Evolutionary conservation across 1,284 basidiomycete genomes (phyloP).

Genomic region (Tilletiopsis washingtonensis): DNA sequence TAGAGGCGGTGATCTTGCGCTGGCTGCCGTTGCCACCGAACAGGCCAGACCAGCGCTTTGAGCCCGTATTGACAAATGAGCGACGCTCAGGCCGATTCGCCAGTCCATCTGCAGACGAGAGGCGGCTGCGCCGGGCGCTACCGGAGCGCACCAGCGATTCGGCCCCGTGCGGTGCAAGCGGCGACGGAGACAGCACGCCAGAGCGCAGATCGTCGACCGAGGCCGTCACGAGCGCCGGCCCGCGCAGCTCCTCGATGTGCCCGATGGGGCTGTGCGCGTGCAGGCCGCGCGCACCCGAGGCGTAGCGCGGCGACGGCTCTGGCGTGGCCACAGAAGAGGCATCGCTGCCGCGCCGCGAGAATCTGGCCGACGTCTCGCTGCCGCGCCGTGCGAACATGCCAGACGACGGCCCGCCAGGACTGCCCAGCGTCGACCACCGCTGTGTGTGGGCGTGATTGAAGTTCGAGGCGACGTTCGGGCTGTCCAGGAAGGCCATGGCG

Average conservation of each 20-base stretch:
- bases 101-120: neutral
- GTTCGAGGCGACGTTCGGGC: neutral
- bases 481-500: neutral
- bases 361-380: neutral
- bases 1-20: neutral
- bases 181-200: too few relatives aligned
- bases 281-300: neutral
- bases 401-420: too few relatives aligned
- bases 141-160: too few relatives aligned
- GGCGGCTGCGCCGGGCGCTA: neutral
- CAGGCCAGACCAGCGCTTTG: neutral
- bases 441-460: neutral
- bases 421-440: neutral
- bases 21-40: neutral
- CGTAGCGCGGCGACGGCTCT: neutral
- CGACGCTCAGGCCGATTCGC: neutral
- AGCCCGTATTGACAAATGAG: neutral
- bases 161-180: neutral
- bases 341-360: neutral
- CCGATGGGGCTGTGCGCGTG: neutral
- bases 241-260: too few relatives aligned
- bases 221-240: too few relatives aligned
- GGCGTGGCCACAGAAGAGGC: too few relatives aligned
- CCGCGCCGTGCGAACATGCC: too few relatives aligned
- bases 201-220: neutral